Conservation (phyloP, 2,329 filamentous ascomycete genomes). For the Lomentospora prolificans region DNA sequence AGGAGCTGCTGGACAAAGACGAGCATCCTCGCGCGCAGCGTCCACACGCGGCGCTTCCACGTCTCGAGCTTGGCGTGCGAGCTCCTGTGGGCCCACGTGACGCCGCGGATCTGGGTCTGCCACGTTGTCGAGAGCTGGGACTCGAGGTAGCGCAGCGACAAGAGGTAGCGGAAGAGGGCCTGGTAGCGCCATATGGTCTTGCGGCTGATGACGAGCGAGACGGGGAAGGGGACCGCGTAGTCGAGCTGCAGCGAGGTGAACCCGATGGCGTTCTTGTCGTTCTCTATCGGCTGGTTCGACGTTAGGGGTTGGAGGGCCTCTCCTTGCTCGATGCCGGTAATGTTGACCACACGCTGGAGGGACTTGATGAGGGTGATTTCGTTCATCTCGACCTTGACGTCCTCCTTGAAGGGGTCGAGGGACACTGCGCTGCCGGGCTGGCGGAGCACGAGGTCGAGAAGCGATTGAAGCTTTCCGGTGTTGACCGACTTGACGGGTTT, state of each 20-base stretch:
- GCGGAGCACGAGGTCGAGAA: conserved; percentile 92
- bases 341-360: conserved; percentile 91
- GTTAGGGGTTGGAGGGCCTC: conserved; percentile 67
- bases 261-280: conserved; percentile 78
- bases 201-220: conserved; percentile 88
- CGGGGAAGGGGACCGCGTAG: conserved; percentile 87
- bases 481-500: conserved; percentile 87
- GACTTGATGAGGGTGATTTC: conserved; percentile 87
- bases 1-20: conserved; percentile 94
- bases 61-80: conserved; percentile 65
- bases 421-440: conserved; percentile 91
- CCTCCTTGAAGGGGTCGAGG: conserved; percentile 94
- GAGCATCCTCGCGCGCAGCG: conserved; percentile 83
- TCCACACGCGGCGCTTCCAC: conserved; percentile 92
- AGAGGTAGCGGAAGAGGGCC: conserved; percentile 84
- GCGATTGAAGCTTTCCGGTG: conserved; percentile 82
- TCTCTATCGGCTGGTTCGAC: conserved; percentile 40
- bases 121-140: conserved; percentile 77
- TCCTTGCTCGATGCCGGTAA: conserved; percentile 88
- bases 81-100: conserved; percentile 75
- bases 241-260: conserved; percentile 92
- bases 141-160: conserved; percentile 84
- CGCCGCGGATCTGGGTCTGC: conserved; percentile 76
- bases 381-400: conserved; percentile 96
- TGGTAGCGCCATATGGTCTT: conserved; percentile 98